Evolutionary conservation across 2,329 filamentous ascomycete species (phyloP).

Genomic region (Scedosporium dehoogii): DNA sequence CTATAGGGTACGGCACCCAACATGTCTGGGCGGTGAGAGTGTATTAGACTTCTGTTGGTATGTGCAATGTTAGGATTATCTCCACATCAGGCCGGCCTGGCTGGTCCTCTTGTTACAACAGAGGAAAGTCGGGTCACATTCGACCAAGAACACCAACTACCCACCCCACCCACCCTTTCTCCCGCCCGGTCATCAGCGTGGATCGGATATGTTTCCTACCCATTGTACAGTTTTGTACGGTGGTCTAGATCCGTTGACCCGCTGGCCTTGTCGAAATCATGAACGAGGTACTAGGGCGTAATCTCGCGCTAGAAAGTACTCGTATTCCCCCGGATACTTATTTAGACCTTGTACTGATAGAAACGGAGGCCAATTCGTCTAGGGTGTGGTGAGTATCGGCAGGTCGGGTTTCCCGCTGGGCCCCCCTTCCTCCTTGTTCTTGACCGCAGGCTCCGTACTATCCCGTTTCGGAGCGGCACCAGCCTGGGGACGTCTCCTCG

Average conservation of each 20-base stretch:
- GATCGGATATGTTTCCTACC: background rate
- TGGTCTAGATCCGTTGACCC: background rate
- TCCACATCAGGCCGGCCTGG: background rate
- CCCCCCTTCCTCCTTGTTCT: background rate
- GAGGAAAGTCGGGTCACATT: background rate
- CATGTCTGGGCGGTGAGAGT: background rate
- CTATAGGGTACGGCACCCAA: background rate
- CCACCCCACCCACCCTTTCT: background rate
- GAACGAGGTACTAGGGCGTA: no score
- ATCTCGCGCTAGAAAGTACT: no score
- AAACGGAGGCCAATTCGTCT: background rate
- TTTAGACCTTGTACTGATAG: background rate
- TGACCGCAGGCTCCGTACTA: background rate
- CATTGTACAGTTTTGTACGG: background rate
- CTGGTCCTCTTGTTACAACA: background rate
- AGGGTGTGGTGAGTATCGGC: background rate
- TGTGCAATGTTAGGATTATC: background rate
- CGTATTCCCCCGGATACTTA: no score
- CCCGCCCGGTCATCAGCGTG: background rate
- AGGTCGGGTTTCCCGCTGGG: background rate
- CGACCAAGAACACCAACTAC: background rate
- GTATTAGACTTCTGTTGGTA: background rate
- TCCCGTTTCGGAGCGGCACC: background rate
- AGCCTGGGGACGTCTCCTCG: background rate
- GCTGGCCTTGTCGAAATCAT: background rate